A percentile compares a stretch with the other conserved stretches of the same genome.
Conservation (phyloP, 1,284 basidiomycete species). For the Cutaneotrichosporon cutaneum region DNA sequence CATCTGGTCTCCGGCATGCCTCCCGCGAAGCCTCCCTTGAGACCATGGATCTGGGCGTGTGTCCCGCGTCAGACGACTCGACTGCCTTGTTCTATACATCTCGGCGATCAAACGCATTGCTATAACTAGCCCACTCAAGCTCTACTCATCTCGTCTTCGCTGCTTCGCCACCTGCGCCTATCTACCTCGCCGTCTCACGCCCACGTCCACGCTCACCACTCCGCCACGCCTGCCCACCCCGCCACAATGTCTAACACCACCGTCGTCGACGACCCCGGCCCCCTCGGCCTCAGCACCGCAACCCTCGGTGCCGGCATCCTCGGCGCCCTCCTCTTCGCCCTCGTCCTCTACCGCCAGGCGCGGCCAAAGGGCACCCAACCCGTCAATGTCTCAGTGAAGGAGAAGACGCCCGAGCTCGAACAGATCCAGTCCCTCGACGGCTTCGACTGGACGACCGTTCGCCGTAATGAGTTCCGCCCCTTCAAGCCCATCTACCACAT, state of each 20-base stretch:
- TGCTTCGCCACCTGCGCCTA: too few relatives aligned
- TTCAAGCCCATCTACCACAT: slow-evolving; percentile 27
- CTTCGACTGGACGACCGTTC: not conserved
- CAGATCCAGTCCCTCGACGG: slow-evolving; percentile 6
- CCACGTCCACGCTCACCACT: not conserved
- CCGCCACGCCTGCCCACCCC: not conserved
- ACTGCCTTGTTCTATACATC: not conserved
- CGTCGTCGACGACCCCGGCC: not conserved
- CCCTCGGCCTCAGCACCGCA: not conserved
- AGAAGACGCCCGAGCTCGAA: not conserved
- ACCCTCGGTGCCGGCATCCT: not conserved
- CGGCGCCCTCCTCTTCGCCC: slow-evolving; percentile 5
- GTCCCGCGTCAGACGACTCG: not conserved
- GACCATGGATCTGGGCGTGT: too few relatives aligned
- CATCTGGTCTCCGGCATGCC: too few relatives aligned
- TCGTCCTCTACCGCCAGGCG: not conserved
- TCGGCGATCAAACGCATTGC: not conserved
- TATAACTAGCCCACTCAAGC: too few relatives aligned
- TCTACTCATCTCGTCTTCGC: not conserved
- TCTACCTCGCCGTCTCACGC: too few relatives aligned
- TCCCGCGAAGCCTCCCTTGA: too few relatives aligned
- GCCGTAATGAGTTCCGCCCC: slow-evolving; percentile 10
- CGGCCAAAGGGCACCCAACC: not conserved
- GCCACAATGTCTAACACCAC: not conserved
- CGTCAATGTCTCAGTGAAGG: not conserved